These are phyloP conservation scores for Penicillium steckii DNA, from an alignment of 495 filamentous ascomycete species.

Conservation along the genomic window DNA sequence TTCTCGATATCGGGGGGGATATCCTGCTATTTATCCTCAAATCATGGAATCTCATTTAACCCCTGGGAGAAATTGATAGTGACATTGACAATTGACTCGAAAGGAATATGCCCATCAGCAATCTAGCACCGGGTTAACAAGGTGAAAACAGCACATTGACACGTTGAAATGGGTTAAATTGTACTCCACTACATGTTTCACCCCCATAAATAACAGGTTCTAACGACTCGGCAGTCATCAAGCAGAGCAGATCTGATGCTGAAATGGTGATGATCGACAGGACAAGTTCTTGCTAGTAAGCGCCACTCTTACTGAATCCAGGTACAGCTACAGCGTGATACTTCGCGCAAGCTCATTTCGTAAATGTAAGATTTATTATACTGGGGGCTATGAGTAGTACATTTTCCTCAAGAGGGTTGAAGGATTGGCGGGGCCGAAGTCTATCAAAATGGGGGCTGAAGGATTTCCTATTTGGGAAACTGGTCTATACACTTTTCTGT, in stretches of 20 bases:
- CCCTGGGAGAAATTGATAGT: neutral
- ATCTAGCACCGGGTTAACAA: too few species aligned
- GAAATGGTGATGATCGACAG: neutral
- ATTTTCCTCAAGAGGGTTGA: neutral
- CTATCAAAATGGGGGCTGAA: neutral
- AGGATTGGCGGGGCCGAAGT: neutral
- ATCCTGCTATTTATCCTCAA: neutral
- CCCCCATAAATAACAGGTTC: neutral
- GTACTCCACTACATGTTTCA: too few species aligned
- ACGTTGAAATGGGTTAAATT: too few species aligned
- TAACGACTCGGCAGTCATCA: neutral
- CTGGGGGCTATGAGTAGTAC: neutral
- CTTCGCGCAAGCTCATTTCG: too few species aligned
- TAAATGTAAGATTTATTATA: neutral
- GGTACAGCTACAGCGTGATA: neutral
- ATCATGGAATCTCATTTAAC: neutral
- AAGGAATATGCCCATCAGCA: too few species aligned
- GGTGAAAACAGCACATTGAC: too few species aligned
- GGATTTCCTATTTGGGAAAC: constrained; percentile 1
- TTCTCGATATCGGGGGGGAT: too few species aligned
- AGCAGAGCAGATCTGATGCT: neutral
- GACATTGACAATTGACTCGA: too few species aligned
- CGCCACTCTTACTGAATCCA: neutral
- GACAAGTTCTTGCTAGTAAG: neutral
- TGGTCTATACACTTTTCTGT: constrained; percentile 1